Percentiles rank a stretch among this genome's conserved stretches.
phyloP scores from a whole-genome alignment of 768 basidiomycete genomes.

The Termitomyces sp. region DNA sequence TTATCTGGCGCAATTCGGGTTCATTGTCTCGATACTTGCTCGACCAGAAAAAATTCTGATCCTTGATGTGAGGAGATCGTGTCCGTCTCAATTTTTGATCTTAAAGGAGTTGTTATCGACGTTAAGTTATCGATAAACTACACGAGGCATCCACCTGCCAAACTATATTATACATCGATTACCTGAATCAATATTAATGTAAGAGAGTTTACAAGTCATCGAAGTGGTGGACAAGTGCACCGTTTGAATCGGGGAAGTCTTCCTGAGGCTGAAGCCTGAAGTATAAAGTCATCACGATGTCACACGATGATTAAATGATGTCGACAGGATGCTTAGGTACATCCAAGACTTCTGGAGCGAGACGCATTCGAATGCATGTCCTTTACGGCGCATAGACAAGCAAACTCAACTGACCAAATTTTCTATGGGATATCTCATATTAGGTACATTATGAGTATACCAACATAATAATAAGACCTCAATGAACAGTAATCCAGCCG shows the following conservation, averaged over 20 bases:
- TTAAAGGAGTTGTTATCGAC: not conserved
- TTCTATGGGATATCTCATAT: too few relatives aligned
- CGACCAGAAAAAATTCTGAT: not conserved
- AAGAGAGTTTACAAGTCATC: not conserved
- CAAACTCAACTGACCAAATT: too few relatives aligned
- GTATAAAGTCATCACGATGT: not conserved
- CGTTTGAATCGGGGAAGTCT: not conserved
- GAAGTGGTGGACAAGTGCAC: not conserved
- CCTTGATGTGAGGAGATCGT: not conserved
- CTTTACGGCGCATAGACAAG: too few relatives aligned
- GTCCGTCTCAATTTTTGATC: not conserved
- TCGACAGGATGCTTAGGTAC: too few relatives aligned
- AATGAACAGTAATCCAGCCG: too few relatives aligned
- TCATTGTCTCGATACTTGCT: not conserved
- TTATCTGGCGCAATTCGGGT: not conserved
- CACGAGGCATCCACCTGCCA: not conserved
- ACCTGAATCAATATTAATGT: conserved; percentile 3
- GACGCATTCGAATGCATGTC: too few relatives aligned
- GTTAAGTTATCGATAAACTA: not conserved
- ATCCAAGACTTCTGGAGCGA: too few relatives aligned
- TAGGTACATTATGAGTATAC: too few relatives aligned
- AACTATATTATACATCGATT: not conserved
- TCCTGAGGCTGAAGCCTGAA: not conserved
- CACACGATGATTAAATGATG: not conserved
- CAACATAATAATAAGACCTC: too few relatives aligned